Evolutionary conservation across 768 basidiomycete species (phyloP).

Genomic region (Tulasnella sp.): DNA sequence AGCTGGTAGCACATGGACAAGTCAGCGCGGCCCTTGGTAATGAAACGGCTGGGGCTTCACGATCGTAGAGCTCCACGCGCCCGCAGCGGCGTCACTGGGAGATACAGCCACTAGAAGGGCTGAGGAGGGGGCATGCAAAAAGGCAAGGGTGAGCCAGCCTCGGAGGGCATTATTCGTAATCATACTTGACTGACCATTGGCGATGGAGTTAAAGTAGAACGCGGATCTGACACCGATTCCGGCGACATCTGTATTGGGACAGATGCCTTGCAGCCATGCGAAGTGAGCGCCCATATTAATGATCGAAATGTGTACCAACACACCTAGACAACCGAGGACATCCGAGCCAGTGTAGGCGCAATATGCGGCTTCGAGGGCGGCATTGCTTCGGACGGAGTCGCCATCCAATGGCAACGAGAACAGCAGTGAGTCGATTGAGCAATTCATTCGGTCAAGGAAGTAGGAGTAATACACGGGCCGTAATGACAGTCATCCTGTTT

Average conservation of each 20-base stretch:
- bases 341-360: not conserved
- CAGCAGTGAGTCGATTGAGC: not conserved
- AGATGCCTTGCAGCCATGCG: not conserved
- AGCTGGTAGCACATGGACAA: not conserved
- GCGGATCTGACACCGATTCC: slow-evolving; percentile 11
- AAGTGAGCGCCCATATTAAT: not conserved
- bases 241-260: slow-evolving; percentile 4
- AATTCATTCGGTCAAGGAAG: too few relatives aligned
- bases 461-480: too few relatives aligned
- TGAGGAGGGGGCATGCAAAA: too few relatives aligned
- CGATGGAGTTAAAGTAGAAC: slow-evolving; percentile 10
- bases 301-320: not conserved
- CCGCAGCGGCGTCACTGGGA: slow-evolving; percentile 5
- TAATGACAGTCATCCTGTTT: too few relatives aligned
- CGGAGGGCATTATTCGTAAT: too few relatives aligned
- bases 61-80: slow-evolving; percentile 11
- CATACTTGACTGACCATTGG: slow-evolving; percentile 3
- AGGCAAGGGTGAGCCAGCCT: not conserved
- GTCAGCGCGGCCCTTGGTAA: not conserved
- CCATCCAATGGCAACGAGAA: not conserved
- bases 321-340: not conserved
- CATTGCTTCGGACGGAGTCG: not conserved
- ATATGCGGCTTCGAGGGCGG: not conserved
- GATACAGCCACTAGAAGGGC: slow-evolving; percentile 3
- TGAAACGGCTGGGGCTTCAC: not conserved